Conservation (phyloP, 768 basidiomycete species). For the Agrocybe praecox region DNA sequence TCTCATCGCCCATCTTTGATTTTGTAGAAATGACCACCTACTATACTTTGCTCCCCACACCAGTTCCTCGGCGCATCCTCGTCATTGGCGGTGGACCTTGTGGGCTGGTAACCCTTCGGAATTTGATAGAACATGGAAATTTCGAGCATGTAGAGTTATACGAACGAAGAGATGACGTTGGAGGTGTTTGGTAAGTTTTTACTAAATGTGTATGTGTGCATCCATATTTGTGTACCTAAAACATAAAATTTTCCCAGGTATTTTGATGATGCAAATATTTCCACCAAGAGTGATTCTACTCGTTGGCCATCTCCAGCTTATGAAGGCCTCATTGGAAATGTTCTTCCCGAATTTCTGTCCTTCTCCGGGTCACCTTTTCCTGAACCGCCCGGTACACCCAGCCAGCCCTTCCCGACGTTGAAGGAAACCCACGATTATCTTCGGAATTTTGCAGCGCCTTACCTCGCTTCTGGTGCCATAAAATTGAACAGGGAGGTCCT, state of each 20-base stretch:
- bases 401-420: slow-evolving; percentile 44
- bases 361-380: slow-evolving; percentile 41
- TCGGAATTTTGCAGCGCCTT: slow-evolving; percentile 34
- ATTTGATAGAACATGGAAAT: slow-evolving; percentile 40
- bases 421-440: slow-evolving; percentile 40
- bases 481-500: slow-evolving; percentile 43
- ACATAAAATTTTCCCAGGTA: slow-evolving; percentile 25
- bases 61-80: slow-evolving; percentile 34
- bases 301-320: slow-evolving; percentile 53
- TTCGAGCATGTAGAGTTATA: slow-evolving; percentile 47
- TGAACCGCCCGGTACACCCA: slow-evolving; percentile 21
- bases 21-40: neutral
- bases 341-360: slow-evolving; percentile 46
- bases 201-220: too few species aligned
- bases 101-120: slow-evolving; percentile 52
- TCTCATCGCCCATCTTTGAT: too few species aligned
- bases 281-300: slow-evolving; percentile 14
- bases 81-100: slow-evolving; percentile 50
- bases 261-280: slow-evolving; percentile 25
- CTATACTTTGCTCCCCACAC: neutral
- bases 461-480: slow-evolving; percentile 32
- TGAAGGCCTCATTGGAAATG: slow-evolving; percentile 49
- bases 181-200: slow-evolving; percentile 48
- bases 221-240: neutral
- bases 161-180: slow-evolving; percentile 49